Base-by-base conservation (phyloP, 768 basidiomycete species). In the Pulveroboletus sp. region DNA sequence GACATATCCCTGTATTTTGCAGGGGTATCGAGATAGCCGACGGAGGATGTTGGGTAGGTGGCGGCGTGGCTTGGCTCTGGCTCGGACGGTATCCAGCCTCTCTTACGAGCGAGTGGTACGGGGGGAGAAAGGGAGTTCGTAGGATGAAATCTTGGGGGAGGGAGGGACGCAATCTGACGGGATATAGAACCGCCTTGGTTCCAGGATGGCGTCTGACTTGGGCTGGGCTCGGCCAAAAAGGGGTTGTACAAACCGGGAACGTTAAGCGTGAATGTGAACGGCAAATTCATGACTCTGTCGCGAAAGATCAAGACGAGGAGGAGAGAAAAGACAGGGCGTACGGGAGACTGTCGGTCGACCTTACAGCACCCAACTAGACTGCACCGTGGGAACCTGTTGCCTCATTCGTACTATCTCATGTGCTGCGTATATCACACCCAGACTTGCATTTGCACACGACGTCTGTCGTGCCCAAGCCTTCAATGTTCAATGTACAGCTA, bases 71-170 rank as follows among this genome's bases (percentile, higher is more conserved):
- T 82, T 9, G 77, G 76, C 54, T 80, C 81, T 38, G 79, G 72
- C 48, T 72, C 74, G 1, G 78, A 73, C 5, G 88, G 86, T 36
- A 81, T 80, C 88, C 88, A 89, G 28, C 83, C 85, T 63, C 88
- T 71, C 66, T 87, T 87, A 45, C 78, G 72, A 4, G 77, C 73
- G 36, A 74, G 59, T 15, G 69, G 62, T 17, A 72, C 60, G 17
- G 76, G 68, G 5, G 73, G 66, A 27, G 75, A 64, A 60, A 62
- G 56, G 0, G 57, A 33, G 8, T 49, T 55, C 9, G 46, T 17
- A 3, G 51, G 56, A 11, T 51, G 51, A 5, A 63, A 59, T 36
- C 43, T 51, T 3, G 54, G 41, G 41, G 59, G 55, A n/a, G 57
- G 50, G 42, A 56, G 60, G 35, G 62, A 45, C 3, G 39, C 24